These are phyloP conservation scores for Cenchrus fungigraminus DNA, from an alignment of 176 grass and related monocot species.

Conservation along the genomic window DNA sequence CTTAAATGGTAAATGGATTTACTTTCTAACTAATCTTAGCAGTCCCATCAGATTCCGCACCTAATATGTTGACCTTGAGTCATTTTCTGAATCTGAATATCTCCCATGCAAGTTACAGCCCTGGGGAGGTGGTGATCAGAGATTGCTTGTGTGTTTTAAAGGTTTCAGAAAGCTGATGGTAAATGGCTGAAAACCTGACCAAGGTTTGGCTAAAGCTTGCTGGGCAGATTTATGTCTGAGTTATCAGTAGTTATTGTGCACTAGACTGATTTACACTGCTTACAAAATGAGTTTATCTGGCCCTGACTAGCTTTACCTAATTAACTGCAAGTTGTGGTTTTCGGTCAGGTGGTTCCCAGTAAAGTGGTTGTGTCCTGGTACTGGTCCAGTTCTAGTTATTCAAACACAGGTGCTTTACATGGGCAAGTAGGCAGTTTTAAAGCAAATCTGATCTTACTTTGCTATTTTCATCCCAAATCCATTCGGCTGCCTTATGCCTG, in stretches of 20 bases:
- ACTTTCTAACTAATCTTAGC: neutral
- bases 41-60: neutral
- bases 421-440: neutral
- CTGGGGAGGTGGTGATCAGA: neutral
- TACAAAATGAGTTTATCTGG: conserved; percentile 2
- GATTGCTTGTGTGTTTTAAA: neutral
- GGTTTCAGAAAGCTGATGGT: neutral
- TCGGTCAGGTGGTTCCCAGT: neutral
- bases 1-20: neutral
- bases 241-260: neutral
- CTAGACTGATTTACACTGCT: conserved; percentile 5
- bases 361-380: neutral
- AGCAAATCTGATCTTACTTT: neutral
- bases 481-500: neutral
- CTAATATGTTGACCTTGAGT: neutral
- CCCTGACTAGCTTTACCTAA: neutral
- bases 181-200: conserved; percentile 3
- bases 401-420: neutral
- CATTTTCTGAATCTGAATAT: neutral
- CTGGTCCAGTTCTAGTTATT: neutral
- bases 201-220: conserved; percentile 1
- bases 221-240: neutral
- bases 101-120: conserved; percentile 1
- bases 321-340: neutral
- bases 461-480: neutral